Evolutionary conservation across 2,329 filamentous ascomycete species (phyloP).

Genomic region (Leptographium flavum): DNA sequence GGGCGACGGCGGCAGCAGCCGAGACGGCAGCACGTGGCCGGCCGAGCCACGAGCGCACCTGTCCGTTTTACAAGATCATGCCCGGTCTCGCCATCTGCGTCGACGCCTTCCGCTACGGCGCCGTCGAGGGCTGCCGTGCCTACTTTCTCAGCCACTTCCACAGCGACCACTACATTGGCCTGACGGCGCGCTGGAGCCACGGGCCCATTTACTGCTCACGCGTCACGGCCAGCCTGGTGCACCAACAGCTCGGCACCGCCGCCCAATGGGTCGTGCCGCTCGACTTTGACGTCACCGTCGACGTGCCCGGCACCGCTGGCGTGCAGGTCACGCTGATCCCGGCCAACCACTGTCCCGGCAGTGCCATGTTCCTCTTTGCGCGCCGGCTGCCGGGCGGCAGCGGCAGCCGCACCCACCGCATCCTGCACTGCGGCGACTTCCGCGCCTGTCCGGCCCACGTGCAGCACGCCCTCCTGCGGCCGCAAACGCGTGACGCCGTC

Average conservation of each 20-base stretch:
- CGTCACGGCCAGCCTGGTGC: conserved; percentile 80
- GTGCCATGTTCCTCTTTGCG: conserved; percentile 84
- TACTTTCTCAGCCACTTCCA: conserved; percentile 98
- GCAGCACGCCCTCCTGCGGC: conserved; percentile 64
- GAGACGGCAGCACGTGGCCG: conserved; percentile 70
- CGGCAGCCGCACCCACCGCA: conserved; percentile 48
- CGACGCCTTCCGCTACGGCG: conserved; percentile 90
- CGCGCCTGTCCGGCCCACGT: conserved; percentile 78
- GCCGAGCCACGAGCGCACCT: conserved; percentile 76
- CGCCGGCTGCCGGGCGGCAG: conserved; percentile 42
- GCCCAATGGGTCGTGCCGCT: conserved; percentile 73
- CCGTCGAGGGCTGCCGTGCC: conserved; percentile 78
- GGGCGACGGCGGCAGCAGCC: conserved; percentile 71
- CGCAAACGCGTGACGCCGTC: conserved; percentile 55
- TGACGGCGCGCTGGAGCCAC: conserved; percentile 79
- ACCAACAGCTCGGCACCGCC: conserved; percentile 72
- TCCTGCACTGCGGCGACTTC: conserved; percentile 94
- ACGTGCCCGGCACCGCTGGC: conserved; percentile 70
- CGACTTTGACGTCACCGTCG: conserved; percentile 67
- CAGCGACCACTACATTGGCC: conserved; percentile 89
- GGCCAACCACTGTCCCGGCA: conserved; percentile 93
- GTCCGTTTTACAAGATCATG: conserved; percentile 97
- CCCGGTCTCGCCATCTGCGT: conserved; percentile 87
- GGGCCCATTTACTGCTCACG: conserved; percentile 94
- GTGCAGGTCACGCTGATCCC: conserved; percentile 87